Conservation (phyloP, 2,329 filamentous ascomycete genomes). For the Cercospora sojina region DNA sequence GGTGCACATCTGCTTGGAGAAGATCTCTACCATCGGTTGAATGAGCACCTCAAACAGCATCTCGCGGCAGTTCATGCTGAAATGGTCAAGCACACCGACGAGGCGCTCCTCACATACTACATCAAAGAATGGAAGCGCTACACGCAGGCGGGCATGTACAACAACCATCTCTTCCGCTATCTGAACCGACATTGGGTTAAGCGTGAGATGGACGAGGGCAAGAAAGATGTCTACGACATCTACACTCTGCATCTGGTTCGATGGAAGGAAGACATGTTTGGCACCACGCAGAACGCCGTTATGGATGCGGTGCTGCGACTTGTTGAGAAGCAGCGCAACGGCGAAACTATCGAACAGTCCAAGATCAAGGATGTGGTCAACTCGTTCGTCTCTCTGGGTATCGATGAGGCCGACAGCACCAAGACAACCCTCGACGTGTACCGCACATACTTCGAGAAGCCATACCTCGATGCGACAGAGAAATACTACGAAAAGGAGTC, state of each 20-base stretch:
- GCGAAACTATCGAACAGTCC: conserved; percentile 94
- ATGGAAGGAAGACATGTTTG: conserved; percentile 91
- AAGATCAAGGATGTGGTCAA: conserved; percentile 98
- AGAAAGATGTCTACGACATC: conserved; percentile 97
- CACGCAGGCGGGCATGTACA: conserved; percentile 92
- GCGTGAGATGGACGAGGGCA: conserved; percentile 96
- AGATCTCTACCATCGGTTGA: conserved; percentile 90
- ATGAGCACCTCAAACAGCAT: conserved; percentile 77
- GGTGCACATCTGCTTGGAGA: conserved; percentile 93
- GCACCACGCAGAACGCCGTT: conserved; percentile 77
- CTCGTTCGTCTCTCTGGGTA: conserved; percentile 87
- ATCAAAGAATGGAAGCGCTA: conserved; percentile 97
- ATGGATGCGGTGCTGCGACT: conserved; percentile 94
- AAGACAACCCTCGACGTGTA: conserved; percentile 97
- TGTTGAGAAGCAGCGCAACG: conserved; percentile 94
- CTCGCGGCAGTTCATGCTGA: conserved; percentile 68
- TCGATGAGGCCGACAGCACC: conserved; percentile 88
- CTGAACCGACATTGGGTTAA: conserved; percentile 99
- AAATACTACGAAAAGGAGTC: conserved; percentile 90
- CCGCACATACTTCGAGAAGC: conserved; percentile 84
- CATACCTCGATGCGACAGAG: conserved; percentile 82
- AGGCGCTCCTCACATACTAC: conserved; percentile 87
- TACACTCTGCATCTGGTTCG: conserved; percentile 95
- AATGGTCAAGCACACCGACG: conserved; percentile 79
- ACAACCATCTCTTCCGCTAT: conserved; percentile 94